Base-by-base conservation (phyloP, 2,329 filamentous ascomycete species). In the Talaromyces sp. region DNA sequence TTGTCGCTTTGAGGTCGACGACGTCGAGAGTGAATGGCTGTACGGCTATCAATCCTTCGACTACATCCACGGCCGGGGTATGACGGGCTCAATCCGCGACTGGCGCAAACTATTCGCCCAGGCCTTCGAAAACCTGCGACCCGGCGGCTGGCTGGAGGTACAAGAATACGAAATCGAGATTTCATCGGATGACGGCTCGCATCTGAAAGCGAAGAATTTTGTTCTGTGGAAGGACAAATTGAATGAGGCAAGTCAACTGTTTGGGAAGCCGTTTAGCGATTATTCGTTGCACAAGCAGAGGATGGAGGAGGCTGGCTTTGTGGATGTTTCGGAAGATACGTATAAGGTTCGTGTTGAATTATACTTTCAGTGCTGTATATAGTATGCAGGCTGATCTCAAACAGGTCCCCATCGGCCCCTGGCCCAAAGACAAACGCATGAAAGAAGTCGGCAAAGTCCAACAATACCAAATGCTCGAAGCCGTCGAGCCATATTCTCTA, bases 301-400 rank as follows among this genome's bases (percentile, higher is more conserved):
- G 56, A 75, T 84, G 64, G 71, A 73, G 3, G 79, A 80, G 3
- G 81, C 78, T 0, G 83, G 83, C 0, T 85, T 85, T 62, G 71
- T 76, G 16, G 78, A 83, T 58, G 77, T 85, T 0, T 71, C 72
- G 0, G 78, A 83, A 64, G 70, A 74, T 2, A 64, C 77, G 2
- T 81, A 74, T 65, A 79, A 77, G 63, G 67, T 70, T 14, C 16
- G 11, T 14, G 40, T 11, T n/a, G n/a, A n/a, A n/a, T n/a, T n/a
- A n/a, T n/a, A n/a, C n/a, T 6, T 28, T 6, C 28, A 28, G 6
- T 28, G 28, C 6, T 28, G 6, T 28, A 28, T 28, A 3, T 28
- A 3, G 6, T n/a, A 28, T 6, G 3, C 28, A 28, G 6, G 28
- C 28, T 28, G 28, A 28, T 28, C 3, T 28, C 3, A 28, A 28